Conservation (phyloP, 148 eudicot species). For the Silene latifolia region DNA sequence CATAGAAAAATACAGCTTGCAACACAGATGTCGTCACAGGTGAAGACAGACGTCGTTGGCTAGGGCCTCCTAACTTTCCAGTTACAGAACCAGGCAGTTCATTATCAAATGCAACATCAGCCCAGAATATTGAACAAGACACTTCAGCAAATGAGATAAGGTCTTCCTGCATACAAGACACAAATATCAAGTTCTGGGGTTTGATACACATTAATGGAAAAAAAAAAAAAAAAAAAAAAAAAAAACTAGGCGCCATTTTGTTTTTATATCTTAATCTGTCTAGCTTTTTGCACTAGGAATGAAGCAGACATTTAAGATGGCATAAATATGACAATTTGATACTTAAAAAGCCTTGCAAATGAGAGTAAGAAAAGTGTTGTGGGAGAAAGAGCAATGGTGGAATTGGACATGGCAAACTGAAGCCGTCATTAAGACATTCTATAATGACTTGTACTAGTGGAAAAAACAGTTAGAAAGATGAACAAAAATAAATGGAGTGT, state of each 20-base stretch:
- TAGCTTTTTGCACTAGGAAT: background rate
- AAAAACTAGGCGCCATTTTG: background rate
- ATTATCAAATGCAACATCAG: slow-evolving; percentile 36
- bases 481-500: background rate
- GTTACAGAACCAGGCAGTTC: slow-evolving; percentile 62
- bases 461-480: background rate
- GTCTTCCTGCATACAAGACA: slow-evolving; percentile 51
- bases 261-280: background rate
- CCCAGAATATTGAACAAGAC: slow-evolving; percentile 70
- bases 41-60: slow-evolving; percentile 77
- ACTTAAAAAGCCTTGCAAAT: background rate
- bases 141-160: slow-evolving; percentile 55
- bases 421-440: background rate
- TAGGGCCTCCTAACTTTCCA: slow-evolving; percentile 94
- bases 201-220: background rate
- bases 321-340: background rate
- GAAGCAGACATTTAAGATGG: background rate
- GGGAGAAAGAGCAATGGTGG: background rate
- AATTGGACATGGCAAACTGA: background rate
- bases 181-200: background rate
- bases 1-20: slow-evolving; percentile 66
- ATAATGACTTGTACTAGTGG: background rate
- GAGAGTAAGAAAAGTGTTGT: background rate
- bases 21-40: slow-evolving; percentile 55
- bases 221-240: background rate